Conservation (phyloP, 129 eudicot species). For the Helianthus tuberosus region DNA sequence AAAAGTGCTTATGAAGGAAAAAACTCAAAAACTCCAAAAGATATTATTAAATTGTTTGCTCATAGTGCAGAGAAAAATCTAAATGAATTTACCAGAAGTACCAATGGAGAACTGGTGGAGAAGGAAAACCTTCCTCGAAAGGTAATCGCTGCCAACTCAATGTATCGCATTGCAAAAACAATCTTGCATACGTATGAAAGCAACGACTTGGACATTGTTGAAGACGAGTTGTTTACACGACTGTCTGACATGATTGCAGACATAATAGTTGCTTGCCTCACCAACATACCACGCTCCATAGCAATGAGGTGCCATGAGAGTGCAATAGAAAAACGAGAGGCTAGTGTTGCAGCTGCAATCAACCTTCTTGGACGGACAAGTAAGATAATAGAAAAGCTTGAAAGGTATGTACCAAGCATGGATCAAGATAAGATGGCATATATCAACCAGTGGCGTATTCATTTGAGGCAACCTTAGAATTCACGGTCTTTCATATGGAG, state of each 20-base stretch:
- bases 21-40: not conserved
- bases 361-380: constrained; percentile 13
- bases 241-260: constrained; percentile 11
- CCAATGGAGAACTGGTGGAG: not conserved
- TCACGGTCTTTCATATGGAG: not conserved
- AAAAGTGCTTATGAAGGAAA: constrained; percentile 9
- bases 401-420: not conserved
- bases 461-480: not conserved
- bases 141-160: not conserved
- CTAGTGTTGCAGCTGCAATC: not conserved
- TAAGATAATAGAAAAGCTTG: constrained; percentile 6
- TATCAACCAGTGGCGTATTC: constrained; percentile 11
- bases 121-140: not conserved
- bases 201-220: not conserved
- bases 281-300: constrained; percentile 5
- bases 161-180: constrained; percentile 7
- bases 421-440: not conserved
- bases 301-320: not conserved
- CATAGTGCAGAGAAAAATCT: not conserved
- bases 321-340: constrained; percentile 3
- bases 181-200: not conserved
- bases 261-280: constrained; percentile 14
- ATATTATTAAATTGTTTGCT: not conserved
- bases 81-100: not conserved
- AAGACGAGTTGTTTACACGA: not conserved